Percentiles rank a stretch among this genome's conserved stretches.
These are phyloP conservation scores for Danielia oregonensis DNA, from an alignment of 805 yeast genomes.

Conservation along the genomic window DNA sequence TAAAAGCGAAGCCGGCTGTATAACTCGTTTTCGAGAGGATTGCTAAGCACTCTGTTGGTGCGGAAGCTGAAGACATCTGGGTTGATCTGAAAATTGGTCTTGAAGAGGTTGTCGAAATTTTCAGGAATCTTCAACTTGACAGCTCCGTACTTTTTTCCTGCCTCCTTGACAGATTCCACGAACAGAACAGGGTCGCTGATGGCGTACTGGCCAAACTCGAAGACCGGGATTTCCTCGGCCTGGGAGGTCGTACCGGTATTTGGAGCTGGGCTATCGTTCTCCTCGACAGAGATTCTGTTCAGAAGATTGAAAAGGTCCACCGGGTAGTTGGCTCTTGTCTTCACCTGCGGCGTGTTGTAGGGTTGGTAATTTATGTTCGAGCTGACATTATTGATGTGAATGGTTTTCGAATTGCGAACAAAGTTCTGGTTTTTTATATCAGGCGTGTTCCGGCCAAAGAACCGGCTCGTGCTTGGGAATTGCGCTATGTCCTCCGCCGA, in stretches of 20 bases:
- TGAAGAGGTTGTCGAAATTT: conserved; percentile 15
- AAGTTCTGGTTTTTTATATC: neutral
- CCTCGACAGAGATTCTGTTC: conserved; percentile 15
- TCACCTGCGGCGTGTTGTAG: conserved; percentile 42
- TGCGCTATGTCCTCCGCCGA: conserved; percentile 1
- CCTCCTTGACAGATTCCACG: conserved; percentile 47
- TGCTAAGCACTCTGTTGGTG: conserved; percentile 46
- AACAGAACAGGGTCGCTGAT: conserved; percentile 59
- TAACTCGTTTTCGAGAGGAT: conserved; percentile 40
- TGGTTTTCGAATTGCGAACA: conserved; percentile 3
- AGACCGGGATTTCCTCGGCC: conserved; percentile 45
- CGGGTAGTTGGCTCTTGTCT: conserved; percentile 42
- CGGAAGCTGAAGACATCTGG: conserved; percentile 50
- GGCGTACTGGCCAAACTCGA: conserved; percentile 49
- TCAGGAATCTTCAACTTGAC: conserved; percentile 67
- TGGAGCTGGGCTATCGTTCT: conserved; percentile 3
- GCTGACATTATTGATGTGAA: conserved; percentile 9
- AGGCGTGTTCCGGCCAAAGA: conserved; percentile 2
- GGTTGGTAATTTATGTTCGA: conserved; percentile 40
- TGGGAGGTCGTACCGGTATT: conserved; percentile 10
- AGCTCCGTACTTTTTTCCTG: conserved; percentile 68
- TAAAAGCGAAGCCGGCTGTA: conserved; percentile 46
- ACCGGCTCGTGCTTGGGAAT: conserved; percentile 7
- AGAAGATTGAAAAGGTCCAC: conserved; percentile 38
- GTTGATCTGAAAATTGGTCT: conserved; percentile 29